Percentiles rank a stretch among this genome's conserved stretches.
Conservation (phyloP, 805 yeast species). For the Millerozyma acaciae region DNA sequence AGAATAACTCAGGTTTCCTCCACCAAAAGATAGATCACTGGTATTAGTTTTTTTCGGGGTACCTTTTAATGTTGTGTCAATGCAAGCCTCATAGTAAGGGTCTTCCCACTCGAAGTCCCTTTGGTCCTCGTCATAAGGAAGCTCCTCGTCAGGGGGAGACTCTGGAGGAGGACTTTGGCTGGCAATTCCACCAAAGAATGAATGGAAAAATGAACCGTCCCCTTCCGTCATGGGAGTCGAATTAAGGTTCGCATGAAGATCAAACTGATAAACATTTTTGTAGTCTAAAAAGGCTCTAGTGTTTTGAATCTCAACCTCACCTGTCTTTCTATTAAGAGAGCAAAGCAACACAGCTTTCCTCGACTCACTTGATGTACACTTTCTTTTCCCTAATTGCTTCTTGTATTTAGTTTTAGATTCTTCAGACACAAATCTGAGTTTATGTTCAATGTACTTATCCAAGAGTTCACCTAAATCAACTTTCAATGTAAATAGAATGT, state of each 20-base stretch:
- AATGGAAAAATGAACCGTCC: conserved; percentile 1
- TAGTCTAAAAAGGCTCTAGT: conserved; percentile 24
- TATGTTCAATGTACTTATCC: conserved; percentile 14
- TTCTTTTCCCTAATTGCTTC: conserved; percentile 5
- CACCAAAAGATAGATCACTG: conserved; percentile 6
- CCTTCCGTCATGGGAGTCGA: not conserved
- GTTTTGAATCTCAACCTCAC: conserved; percentile 30
- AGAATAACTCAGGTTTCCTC: conserved; percentile 9
- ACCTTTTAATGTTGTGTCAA: conserved; percentile 7
- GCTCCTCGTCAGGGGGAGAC: not conserved
- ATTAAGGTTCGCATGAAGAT: conserved; percentile 3
- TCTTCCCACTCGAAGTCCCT: conserved; percentile 6
- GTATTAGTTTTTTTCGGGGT: conserved; percentile 2
- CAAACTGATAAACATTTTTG: conserved; percentile 10
- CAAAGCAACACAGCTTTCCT: conserved; percentile 23
- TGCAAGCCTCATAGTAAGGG: conserved; percentile 6
- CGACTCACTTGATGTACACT: not conserved
- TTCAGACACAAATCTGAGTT: conserved; percentile 2
- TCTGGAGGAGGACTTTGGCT: conserved; percentile 4
- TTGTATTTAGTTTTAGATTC: conserved; percentile 5
- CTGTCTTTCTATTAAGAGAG: conserved; percentile 35
- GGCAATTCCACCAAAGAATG: conserved; percentile 1
- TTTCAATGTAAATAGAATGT: conserved; percentile 30
- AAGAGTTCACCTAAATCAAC: conserved; percentile 24
- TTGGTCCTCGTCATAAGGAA: conserved; percentile 6